A percentile compares a stretch with the other conserved stretches of the same genome.
phyloP scores from a whole-genome alignment of 192 early-diverging fungal species.

The Coemansia sp. region DNA sequence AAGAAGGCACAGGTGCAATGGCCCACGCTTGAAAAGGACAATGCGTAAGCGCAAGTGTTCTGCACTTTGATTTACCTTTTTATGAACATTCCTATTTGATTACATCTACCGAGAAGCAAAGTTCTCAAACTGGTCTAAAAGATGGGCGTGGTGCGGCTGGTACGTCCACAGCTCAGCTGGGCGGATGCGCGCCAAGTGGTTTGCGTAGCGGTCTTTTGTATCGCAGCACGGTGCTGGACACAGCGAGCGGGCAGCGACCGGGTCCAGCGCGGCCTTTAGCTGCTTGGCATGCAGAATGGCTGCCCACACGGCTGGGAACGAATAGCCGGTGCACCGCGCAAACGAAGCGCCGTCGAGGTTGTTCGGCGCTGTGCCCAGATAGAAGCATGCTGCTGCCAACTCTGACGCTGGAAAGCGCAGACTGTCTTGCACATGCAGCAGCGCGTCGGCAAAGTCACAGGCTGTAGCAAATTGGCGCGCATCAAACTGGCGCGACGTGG shows the following conservation, averaged over 20 bases:
- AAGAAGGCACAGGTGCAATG: conserved; percentile 58
- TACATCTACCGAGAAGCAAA: conserved; percentile 17
- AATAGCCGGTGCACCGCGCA: conserved; percentile 38
- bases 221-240: conserved; percentile 38
- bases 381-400: conserved; percentile 54
- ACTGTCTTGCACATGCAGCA: conserved; percentile 38
- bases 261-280: conserved; percentile 14
- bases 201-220: conserved; percentile 25
- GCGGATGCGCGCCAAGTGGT: conserved; percentile 28
- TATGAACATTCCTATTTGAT: background rate
- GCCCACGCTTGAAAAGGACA: conserved; percentile 29
- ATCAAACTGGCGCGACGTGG: conserved; percentile 30
- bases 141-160: conserved; percentile 48
- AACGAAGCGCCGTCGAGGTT: conserved; percentile 33
- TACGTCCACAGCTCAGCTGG: conserved; percentile 49
- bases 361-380: conserved; percentile 28
- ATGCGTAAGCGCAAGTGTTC: background rate
- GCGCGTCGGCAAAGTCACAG: conserved; percentile 45
- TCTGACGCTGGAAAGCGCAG: conserved; percentile 32
- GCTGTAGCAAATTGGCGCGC: conserved; percentile 30
- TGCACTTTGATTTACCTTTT: too few relatives aligned
- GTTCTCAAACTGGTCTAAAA: conserved; percentile 43
- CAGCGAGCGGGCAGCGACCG: conserved; percentile 13
- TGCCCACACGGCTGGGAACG: conserved; percentile 23
- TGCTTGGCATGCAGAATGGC: conserved; percentile 32